phyloP scores from a whole-genome alignment of 2,329 filamentous ascomycete species.

The Diatrype stigma region DNA sequence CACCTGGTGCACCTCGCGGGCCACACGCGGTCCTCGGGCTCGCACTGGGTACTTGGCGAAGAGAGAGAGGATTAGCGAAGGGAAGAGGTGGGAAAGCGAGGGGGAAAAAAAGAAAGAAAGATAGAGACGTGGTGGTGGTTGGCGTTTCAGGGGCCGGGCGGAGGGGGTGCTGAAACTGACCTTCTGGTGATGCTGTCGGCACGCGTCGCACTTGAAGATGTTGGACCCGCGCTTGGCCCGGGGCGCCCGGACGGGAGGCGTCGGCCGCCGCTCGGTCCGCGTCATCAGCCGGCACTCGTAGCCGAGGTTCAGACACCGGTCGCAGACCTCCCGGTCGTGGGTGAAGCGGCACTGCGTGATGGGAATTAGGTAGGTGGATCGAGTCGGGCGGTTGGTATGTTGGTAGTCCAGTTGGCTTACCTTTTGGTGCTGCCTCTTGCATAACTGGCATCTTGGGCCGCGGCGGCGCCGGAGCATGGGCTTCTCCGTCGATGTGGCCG shows the following conservation, averaged over 20 bases:
- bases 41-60: background rate
- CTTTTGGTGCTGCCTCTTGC: background rate
- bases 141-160: background rate
- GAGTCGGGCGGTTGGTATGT: background rate
- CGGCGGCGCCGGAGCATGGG: background rate
- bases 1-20: background rate
- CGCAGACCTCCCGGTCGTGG: conserved; percentile 1
- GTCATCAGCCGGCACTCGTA: conserved; percentile 1
- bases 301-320: conserved; percentile 5
- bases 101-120: background rate
- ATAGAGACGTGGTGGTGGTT: too few relatives aligned
- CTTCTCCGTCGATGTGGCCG: background rate
- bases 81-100: background rate
- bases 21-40: background rate
- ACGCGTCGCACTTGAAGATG: conserved; percentile 7
- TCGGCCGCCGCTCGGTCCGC: background rate
- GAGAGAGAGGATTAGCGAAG: background rate
- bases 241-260: background rate
- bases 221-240: background rate
- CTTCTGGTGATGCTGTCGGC: background rate
- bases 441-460: background rate
- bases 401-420: background rate
- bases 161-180: background rate
- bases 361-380: background rate
- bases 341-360: conserved; percentile 5